Evolutionary conservation across 768 basidiomycete species (phyloP).

Genomic region (Pisolithus microcarpus): DNA sequence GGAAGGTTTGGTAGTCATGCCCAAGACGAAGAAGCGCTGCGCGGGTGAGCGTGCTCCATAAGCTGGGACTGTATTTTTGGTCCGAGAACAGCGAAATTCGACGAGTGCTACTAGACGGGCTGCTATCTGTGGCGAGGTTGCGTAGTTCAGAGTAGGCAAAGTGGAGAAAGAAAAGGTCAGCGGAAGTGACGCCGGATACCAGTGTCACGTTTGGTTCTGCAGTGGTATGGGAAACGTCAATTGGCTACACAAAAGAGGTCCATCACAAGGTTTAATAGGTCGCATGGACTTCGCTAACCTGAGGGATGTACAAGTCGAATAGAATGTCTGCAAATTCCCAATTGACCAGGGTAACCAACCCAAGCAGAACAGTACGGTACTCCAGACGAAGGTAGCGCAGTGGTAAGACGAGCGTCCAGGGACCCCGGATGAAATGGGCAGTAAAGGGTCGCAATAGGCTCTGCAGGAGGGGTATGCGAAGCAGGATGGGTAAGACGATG

Average conservation of each 20-base stretch:
- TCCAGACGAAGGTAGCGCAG: conserved; percentile 40
- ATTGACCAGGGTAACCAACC: conserved; percentile 40
- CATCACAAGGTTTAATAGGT: conserved; percentile 1
- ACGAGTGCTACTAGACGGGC: conserved; percentile 33
- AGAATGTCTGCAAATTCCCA: conserved; percentile 62
- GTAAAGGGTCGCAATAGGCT: conserved; percentile 51
- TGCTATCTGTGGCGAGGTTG: conserved; percentile 40
- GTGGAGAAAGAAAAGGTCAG: conserved; percentile 45
- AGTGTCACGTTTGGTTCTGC: conserved; percentile 50
- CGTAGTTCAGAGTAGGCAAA: conserved; percentile 63
- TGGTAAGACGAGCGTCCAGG: conserved; percentile 48
- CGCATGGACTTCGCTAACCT: conserved; percentile 33
- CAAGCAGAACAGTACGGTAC: conserved; percentile 43
- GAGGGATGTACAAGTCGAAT: conserved; percentile 53
- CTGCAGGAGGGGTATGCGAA: conserved; percentile 47
- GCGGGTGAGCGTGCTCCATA: conserved; percentile 58
- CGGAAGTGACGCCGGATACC: conserved; percentile 57
- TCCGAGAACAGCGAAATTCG: conserved; percentile 59
- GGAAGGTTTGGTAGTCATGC: conserved; percentile 58
- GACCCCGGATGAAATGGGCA: conserved; percentile 53
- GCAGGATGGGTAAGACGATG: conserved; percentile 44
- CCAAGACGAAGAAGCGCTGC: conserved; percentile 57
- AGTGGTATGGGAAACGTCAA: conserved; percentile 37
- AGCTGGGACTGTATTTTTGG: conserved; percentile 53
- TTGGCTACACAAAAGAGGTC: conserved; percentile 32